Evolutionary conservation across 2,329 filamentous ascomycete genomes (phyloP), one percentile per base, ranked within the genome.

Genomic region (Penicillium concentricum): DNA sequence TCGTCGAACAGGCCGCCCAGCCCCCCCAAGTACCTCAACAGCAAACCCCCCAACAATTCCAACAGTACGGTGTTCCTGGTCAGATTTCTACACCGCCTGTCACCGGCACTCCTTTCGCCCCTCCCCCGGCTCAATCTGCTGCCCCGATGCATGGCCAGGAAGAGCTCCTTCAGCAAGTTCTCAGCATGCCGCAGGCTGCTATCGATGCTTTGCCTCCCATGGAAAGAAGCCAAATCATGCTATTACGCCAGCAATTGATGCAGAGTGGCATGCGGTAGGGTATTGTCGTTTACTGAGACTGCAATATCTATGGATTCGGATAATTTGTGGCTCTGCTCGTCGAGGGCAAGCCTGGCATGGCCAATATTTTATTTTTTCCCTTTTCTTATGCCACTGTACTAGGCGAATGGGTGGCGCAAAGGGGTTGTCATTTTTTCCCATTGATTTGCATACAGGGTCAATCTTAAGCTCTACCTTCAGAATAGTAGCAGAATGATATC

Each of bases 121-220:
- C 76, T 20, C 82, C 81, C 48, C 78, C 77, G 10, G 74, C 76
- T 32, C 75, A 73, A 51, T 71, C 70, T 35, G 67, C 71, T 18
- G 72, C 73, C 28, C 79, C 72, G 13, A 76, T 80, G 15, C 79
- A 82, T 41, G 85, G 89, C 57, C 84, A 89, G 41, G 87, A 90
- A 46, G 85, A 87, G 42, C 81, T 96, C 52, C 87, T 96, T 72
- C 84, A 89, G 61, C 89, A 92, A 66, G 89, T 97, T 46, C 81
- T 97, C 78, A 84, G 83, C 52, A 86, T 97, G 78, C 85, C 91
- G 2, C 88, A 90, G 67, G 83, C 90, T 57, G 85, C 90, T 55
- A 92, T 97, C 65, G 88, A 93, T 70, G 84, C 86, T 68, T 78
- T 97, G 47, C 86, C 89, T 6, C 88, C 91, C 37, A 83, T 84